Base-by-base conservation (phyloP, 2,329 filamentous ascomycete species). In the Pseudopyrenochaeta lycopersici region DNA sequence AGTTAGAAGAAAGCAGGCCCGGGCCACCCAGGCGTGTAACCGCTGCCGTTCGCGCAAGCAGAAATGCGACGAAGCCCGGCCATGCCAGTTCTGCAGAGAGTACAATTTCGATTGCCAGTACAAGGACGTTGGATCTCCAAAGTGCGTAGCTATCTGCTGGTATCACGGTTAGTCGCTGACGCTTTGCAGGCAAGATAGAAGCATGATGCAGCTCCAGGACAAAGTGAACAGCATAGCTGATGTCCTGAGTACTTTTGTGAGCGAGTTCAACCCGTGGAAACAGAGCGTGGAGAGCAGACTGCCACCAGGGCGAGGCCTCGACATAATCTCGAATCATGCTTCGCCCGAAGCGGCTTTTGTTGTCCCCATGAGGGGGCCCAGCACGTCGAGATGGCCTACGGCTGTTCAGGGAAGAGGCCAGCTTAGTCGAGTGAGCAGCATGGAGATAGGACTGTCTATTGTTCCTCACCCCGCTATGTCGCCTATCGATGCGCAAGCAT, bases 121-220 rank as follows among this genome's bases (percentile, higher is more conserved):
- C 75, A 88, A 93, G 62, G 93, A 97, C 70, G 90, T 95, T 5
- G 90, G 92, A 20, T 92, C 92, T 14, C 95, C 96, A 71, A 94
- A 96, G 91, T 96, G 82, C 74, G 89, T 40, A 23, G 20, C 36
- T 33, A 10, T 20, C 18, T 29, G 11, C 30, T 17, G 36, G 36
- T 31, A 21, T 43, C n/a, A 36, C 46, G 21, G 20, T 49, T 14
- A 29, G 7, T 38, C 20, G 46, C 63, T 71, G 54, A 70, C 70
- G 56, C 15, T 54, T 41, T 40, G 42, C 52, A 74, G 73, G 49
- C 75, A 82, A 75, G 76, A 83, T 67, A 64, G 81, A 72, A 83
- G 81, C 61, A 78, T 81, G 68, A 77, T 80, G 63, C 77, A 82
- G 65, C 76, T 84, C 31, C 69, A 82, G 39, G 71, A 76, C 12